Evolutionary conservation across 495 filamentous ascomycete genomes (phyloP), one percentile per base, ranked within the genome.

Genomic region (Hamigera avellanea): DNA sequence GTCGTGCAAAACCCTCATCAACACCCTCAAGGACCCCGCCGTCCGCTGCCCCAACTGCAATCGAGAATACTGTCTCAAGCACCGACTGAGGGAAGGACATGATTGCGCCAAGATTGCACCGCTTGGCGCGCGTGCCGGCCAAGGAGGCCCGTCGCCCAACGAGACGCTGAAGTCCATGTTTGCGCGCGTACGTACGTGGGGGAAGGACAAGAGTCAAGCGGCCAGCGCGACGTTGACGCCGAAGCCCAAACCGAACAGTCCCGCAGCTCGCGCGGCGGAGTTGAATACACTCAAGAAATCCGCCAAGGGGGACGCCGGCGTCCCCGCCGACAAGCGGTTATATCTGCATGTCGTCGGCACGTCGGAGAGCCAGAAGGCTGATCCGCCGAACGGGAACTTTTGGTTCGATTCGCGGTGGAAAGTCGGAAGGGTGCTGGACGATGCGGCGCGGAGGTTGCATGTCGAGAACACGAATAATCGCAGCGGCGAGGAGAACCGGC

Each of bases 391-490:
- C 40, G 83, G 80, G 1, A 75, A 82, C 44, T 93, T 93, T 60
- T 96, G 75, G 52, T 98, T 86, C 54, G 78, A 72, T 36, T 69
- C 72, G 49, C 78, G 88, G 21, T 96, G 85, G 87, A 87, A 80
- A 33, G 78, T 95, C 8, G 91, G 91, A 0, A 59, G 85, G 37
- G 72, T 96, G 39, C 63, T 98, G 37, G 91, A 98, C 53, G 80
- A 83, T 23, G 93, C 85, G 32, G 89, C 93, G 10, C 75, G 72
- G 62, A 76, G 72, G 42, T 53, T 95, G 39, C 78, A 82, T 52
- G 76, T 95, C 26, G 69, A 83, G 59, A 95, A 95, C 55, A 45
- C 93, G 41, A 95, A 95, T 50, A 95, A 95, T 53, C 70, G 84
- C 38, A 79, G 68, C 14, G 75, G 69, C 12, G 86, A 93, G 63